Evolutionary conservation across 176 grass and related monocot species (phyloP), one percentile per base, ranked within the genome.

Genomic region (Phoenix dactylifera): DNA sequence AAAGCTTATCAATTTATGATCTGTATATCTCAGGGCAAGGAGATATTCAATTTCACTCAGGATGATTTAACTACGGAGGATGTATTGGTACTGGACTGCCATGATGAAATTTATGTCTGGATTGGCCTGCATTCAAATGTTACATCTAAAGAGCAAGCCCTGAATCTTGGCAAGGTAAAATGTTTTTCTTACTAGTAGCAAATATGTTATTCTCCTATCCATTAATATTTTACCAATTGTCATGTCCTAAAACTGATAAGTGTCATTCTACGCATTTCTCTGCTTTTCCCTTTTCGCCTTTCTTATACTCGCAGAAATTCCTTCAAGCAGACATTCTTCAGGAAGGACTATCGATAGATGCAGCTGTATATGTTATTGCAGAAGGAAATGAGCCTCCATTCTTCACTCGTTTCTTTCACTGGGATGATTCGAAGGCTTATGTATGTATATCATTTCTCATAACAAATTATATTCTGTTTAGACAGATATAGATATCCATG

Each of bases 31-130:
- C 73, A 96, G 91, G 86, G 68, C 25, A 85, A 81, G 62, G 91
- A 96, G 80, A 85, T 96, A 72, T 87, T 77, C 55, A 96, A 72
- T 72, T 96, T 96, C 72, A 77, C 71, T 23, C 86, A 96, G 77
- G 91, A 96, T 75, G 91, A 96, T 67, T 80, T 96, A 55, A 59
- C 59, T 54, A 90, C 91, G 26, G 91, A 96, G 81, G 91, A 90
- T 44, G 70, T 64, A 3, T 73, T 90, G 59, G 65, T 96, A 68
- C 77, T 96, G 60, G 91, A 96, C 19, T 84, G 77, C 62, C 44
- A 72, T 1, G 68, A 73, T 5, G 80, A 84, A 76, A 79, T 96
- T 54, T 90, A 77, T 23, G 49, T 90, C 48, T 96, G 86, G 91
- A 68, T 96, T 66, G 91, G 91, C 50, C 58, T 79, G 24, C 70